A percentile compares a stretch with the other conserved stretches of the same genome.
Evolutionary conservation across 192 early-diverging fungal genomes (phyloP).

Genomic region (Coemansia sp.): DNA sequence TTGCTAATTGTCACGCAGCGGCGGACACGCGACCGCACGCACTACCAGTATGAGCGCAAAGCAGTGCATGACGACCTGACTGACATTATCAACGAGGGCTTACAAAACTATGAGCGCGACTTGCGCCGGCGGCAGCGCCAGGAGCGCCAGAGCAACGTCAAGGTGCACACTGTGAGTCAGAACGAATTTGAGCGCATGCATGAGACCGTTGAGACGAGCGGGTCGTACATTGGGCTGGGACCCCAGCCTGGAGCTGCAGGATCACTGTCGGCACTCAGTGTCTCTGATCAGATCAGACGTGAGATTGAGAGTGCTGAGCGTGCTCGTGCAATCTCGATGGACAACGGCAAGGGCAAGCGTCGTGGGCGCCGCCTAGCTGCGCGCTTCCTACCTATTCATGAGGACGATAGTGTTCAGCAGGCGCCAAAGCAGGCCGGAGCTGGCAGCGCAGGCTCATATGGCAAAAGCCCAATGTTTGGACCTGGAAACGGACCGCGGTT

Average conservation of each 20-base stretch:
- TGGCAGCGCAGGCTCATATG: conserved; percentile 45
- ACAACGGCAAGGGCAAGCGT: conserved; percentile 17
- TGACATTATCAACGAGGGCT: conserved; percentile 93
- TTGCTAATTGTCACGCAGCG: conserved; percentile 92
- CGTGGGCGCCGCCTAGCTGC: conserved; percentile 40
- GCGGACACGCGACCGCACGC: conserved; percentile 64
- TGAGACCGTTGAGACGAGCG: conserved; percentile 21
- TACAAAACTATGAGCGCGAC: conserved; percentile 86
- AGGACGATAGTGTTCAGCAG: conserved; percentile 17
- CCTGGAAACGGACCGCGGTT: conserved; percentile 46
- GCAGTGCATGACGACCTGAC: conserved; percentile 77
- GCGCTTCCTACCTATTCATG: conserved; percentile 51
- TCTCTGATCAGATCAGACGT: conserved; percentile 42
- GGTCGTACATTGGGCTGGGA: conserved; percentile 27
- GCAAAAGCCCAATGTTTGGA: conserved; percentile 55
- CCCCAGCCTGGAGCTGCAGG: conserved; percentile 39
- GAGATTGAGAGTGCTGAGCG: conserved; percentile 50
- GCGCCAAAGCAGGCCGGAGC: conserved; percentile 7
- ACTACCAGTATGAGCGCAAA: conserved; percentile 76
- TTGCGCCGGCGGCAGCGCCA: conserved; percentile 58
- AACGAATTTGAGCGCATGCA: conserved; percentile 61
- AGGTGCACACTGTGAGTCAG: conserved; percentile 62
- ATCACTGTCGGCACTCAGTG: conserved; percentile 33
- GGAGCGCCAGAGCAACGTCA: conserved; percentile 50
- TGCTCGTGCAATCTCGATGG: conserved; percentile 30